Conservation (phyloP, 2,329 filamentous ascomycete genomes). For the Chaetomiaceae sp. region DNA sequence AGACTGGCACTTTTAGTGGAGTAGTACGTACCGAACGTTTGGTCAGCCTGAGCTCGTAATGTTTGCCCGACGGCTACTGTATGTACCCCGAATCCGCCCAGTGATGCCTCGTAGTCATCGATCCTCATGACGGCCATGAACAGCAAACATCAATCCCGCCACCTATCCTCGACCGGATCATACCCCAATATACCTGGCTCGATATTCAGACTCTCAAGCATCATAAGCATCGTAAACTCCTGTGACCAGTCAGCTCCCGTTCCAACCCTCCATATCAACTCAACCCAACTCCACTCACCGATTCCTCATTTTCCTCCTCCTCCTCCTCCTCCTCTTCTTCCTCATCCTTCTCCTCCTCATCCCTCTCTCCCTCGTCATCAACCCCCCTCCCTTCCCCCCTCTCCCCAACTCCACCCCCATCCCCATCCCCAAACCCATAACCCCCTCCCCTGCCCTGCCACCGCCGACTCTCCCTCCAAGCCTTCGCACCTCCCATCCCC, state of each 20-base stretch:
- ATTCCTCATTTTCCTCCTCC: slow-evolving; percentile 13
- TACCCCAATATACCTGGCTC: slow-evolving; percentile 35
- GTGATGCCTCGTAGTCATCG: background rate
- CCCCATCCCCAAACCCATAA: slow-evolving; percentile 3
- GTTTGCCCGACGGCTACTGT: too few species aligned
- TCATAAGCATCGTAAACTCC: slow-evolving; percentile 37
- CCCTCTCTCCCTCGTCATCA: slow-evolving; percentile 6
- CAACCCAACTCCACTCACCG: slow-evolving; percentile 5
- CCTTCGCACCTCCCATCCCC: slow-evolving; percentile 42
- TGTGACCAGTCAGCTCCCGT: slow-evolving; percentile 17
- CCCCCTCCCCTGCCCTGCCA: slow-evolving; percentile 17
- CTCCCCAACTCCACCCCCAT: slow-evolving; percentile 1
- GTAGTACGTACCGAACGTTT: too few species aligned
- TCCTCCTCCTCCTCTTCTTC: slow-evolving; percentile 14
- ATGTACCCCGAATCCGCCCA: too few species aligned
- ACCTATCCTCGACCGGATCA: slow-evolving; percentile 31
- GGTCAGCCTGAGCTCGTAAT: too few species aligned
- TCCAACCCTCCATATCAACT: background rate
- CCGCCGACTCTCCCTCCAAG: slow-evolving; percentile 29
- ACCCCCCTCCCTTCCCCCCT: background rate
- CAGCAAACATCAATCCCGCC: slow-evolving; percentile 24
- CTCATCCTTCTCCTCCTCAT: slow-evolving; percentile 5
- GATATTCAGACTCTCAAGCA: slow-evolving; percentile 37
- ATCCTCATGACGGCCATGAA: background rate
- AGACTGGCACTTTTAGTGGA: too few species aligned